Conservation (phyloP, 2,329 filamentous ascomycete genomes). For the Emericellopsis cladophorae region DNA sequence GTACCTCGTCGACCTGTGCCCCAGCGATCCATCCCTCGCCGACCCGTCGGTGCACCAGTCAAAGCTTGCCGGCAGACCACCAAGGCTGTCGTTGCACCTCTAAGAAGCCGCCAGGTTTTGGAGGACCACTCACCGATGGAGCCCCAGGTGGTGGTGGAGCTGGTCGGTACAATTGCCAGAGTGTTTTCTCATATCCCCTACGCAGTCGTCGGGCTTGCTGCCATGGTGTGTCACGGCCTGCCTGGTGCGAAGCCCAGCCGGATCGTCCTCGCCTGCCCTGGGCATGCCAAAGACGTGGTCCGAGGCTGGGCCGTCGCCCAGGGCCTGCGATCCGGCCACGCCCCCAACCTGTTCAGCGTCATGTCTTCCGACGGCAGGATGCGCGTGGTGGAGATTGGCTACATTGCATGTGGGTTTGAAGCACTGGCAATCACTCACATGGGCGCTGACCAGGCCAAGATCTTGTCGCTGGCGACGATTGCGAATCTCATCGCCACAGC, state of each 20-base stretch:
- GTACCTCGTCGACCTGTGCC: too few relatives aligned
- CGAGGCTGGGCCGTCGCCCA: constrained; percentile 24
- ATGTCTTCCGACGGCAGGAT: constrained; percentile 13
- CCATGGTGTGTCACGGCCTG: constrained; percentile 30
- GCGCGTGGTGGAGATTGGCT: neutral
- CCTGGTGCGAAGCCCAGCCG: constrained; percentile 12
- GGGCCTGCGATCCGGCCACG: constrained; percentile 14
- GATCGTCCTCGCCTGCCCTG: constrained; percentile 28
- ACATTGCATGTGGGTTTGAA: constrained; percentile 13
- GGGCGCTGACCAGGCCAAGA: constrained; percentile 4
- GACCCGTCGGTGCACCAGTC: too few relatives aligned
- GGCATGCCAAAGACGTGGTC: constrained; percentile 19
- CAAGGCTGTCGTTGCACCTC: too few relatives aligned
- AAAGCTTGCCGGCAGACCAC: too few relatives aligned
- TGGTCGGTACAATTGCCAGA: constrained; percentile 21
- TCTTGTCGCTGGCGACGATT: constrained; percentile 21
- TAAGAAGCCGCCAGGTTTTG: too few relatives aligned
- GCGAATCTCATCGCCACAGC: constrained; percentile 19
- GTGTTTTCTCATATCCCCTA: constrained; percentile 30
- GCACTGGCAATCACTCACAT: constrained; percentile 7
- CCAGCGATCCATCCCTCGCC: too few relatives aligned
- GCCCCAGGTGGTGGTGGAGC: constrained; percentile 16
- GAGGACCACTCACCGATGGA: constrained; percentile 8
- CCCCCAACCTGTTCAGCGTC: constrained; percentile 22
- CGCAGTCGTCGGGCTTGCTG: constrained; percentile 30